These are phyloP conservation scores for Chaetomium cochliodes DNA, from an alignment of 495 filamentous ascomycete species.

Conservation along the genomic window DNA sequence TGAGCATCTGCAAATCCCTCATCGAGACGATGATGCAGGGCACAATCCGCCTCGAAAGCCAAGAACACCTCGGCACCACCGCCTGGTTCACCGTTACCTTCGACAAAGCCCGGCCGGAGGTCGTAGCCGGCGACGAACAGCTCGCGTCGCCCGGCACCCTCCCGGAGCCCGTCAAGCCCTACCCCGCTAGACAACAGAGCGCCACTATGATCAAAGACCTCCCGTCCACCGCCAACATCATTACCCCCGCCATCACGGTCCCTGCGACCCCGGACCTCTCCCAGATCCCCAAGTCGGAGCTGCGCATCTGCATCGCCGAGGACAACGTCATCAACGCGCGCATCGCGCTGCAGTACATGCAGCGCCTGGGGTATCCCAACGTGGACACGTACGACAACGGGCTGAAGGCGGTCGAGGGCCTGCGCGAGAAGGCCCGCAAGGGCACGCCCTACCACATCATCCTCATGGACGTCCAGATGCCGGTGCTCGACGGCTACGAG, in stretches of 20 bases:
- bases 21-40: constrained; percentile 89
- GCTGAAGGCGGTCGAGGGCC: constrained; percentile 77
- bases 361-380: constrained; percentile 74
- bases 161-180: not conserved
- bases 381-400: constrained; percentile 83
- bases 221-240: not conserved
- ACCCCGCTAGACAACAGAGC: constrained; percentile 22
- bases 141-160: constrained; percentile 30
- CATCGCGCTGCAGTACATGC: constrained; percentile 87
- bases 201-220: not conserved
- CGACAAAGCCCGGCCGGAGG: constrained; percentile 64
- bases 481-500: constrained; percentile 89
- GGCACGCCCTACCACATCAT: constrained; percentile 75
- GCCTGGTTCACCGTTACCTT: constrained; percentile 83
- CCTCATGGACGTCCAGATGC: constrained; percentile 96
- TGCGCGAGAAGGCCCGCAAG: constrained; percentile 65
- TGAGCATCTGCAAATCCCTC: constrained; percentile 93
- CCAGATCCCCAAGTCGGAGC: constrained; percentile 68
- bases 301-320: constrained; percentile 85
- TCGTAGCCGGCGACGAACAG: constrained; percentile 50
- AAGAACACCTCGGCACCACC: constrained; percentile 72
- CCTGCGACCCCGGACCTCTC: constrained; percentile 60
- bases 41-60: constrained; percentile 76
- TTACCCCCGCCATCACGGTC: constrained; percentile 23
- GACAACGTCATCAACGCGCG: constrained; percentile 91